Conservation (phyloP, 1,139 yeast species). For the Magnusiomyces magnusii region DNA sequence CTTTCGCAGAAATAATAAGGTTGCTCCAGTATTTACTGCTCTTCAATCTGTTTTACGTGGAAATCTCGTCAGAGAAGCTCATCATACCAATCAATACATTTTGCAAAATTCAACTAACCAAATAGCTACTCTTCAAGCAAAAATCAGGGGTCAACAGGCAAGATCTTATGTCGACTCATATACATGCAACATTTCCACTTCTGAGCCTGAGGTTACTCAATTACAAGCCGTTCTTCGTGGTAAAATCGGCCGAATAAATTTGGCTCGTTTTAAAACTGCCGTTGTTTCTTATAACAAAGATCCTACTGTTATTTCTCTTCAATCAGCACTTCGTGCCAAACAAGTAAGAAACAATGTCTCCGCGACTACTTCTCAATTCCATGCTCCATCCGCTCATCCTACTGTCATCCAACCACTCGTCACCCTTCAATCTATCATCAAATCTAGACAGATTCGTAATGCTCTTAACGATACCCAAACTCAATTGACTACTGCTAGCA, state of each 20-base stretch:
- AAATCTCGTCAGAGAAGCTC: constrained; percentile 17
- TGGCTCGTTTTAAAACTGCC: constrained; percentile 1
- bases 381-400: background rate
- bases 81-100: constrained; percentile 19
- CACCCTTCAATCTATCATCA: constrained; percentile 22
- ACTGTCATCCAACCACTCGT: background rate
- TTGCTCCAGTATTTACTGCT: background rate
- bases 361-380: background rate
- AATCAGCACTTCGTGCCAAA: constrained; percentile 28
- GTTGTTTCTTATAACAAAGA: background rate
- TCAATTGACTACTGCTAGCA: constrained; percentile 23
- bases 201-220: background rate
- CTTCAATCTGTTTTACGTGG: constrained; percentile 40
- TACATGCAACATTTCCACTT: background rate
- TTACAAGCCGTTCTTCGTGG: constrained; percentile 28
- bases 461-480: background rate
- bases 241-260: constrained; percentile 9
- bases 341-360: background rate
- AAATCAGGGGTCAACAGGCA: constrained; percentile 21
- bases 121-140: constrained; percentile 25
- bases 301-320: constrained; percentile 20
- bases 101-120: constrained; percentile 16
- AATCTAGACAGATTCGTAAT: constrained; percentile 22
- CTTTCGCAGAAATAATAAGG: background rate
- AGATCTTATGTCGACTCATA: background rate